Percentiles rank a stretch among this genome's conserved stretches.
Evolutionary conservation across 164 flowering plant species (phyloP).

Genomic region (Magnolia changhungtana): DNA sequence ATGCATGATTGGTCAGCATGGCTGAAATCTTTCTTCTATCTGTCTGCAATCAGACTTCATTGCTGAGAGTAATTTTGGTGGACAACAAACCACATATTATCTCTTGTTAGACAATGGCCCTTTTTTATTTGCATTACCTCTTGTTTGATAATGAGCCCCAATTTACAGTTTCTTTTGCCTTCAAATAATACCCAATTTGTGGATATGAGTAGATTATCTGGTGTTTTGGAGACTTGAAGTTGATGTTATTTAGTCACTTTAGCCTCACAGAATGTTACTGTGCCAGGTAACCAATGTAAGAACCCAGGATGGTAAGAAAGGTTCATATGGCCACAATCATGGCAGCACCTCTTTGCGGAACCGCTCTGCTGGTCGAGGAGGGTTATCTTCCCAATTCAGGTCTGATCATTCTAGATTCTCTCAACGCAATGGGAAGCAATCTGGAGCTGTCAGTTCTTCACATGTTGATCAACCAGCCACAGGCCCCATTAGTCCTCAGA

Average conservation of each 20-base stretch:
- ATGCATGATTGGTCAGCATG: no score
- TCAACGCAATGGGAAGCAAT: constrained; percentile 26
- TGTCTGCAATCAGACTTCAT: no score
- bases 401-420: constrained; percentile 20
- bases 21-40: no score
- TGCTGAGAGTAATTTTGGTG: no score
- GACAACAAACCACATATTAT: no score
- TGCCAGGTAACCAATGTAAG: constrained; percentile 3
- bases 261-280: not conserved
- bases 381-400: constrained; percentile 19
- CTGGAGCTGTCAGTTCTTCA: constrained; percentile 24
- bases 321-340: constrained; percentile 21
- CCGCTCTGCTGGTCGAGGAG: constrained; percentile 24
- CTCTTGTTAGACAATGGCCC: no score
- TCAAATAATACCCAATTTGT: not conserved
- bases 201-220: not conserved
- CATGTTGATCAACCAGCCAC: constrained; percentile 19
- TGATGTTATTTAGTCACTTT: not conserved
- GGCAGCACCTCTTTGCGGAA: constrained; percentile 16
- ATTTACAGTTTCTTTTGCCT: not conserved
- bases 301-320: constrained; percentile 10
- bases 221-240: not conserved
- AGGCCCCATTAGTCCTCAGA: constrained; percentile 26
- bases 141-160: no score
- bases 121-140: no score